phyloP scores from a whole-genome alignment of 768 basidiomycete genomes.

The Crucibulum laeve region DNA sequence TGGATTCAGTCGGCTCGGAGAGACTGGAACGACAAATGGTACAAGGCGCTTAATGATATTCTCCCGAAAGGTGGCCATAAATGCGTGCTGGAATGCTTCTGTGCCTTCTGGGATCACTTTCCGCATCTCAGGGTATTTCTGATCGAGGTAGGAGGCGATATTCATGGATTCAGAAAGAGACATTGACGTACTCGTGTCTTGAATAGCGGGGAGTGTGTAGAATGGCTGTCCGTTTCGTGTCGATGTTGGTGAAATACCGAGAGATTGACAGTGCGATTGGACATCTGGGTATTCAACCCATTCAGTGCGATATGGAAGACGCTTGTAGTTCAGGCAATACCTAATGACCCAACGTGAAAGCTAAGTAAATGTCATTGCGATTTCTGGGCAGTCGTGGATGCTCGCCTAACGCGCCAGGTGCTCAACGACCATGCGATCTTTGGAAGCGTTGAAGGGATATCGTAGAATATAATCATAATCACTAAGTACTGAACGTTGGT shows the following conservation, averaged over 20 bases:
- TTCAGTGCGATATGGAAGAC: too few relatives aligned
- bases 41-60: too few relatives aligned
- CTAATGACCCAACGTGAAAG: too few relatives aligned
- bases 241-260: not conserved
- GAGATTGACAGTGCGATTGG: not conserved
- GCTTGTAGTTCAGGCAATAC: slow-evolving; percentile 4
- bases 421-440: not conserved
- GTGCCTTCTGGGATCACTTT: not conserved
- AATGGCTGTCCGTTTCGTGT: too few relatives aligned
- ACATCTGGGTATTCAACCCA: not conserved
- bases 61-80: too few relatives aligned
- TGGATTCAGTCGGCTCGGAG: too few relatives aligned
- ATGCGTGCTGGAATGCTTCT: too few relatives aligned
- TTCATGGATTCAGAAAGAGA: not conserved
- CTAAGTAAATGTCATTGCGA: too few relatives aligned
- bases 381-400: not conserved
- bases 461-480: not conserved
- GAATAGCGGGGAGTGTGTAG: not conserved
- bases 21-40: too few relatives aligned
- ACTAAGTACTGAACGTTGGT: too few relatives aligned
- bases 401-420: not conserved
- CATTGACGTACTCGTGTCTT: not conserved
- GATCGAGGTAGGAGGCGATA: too few relatives aligned
- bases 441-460: not conserved
- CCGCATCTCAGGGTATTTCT: not conserved